Conservation (phyloP, 2,329 filamentous ascomycete genomes). For the Thielaviopsis musarum region DNA sequence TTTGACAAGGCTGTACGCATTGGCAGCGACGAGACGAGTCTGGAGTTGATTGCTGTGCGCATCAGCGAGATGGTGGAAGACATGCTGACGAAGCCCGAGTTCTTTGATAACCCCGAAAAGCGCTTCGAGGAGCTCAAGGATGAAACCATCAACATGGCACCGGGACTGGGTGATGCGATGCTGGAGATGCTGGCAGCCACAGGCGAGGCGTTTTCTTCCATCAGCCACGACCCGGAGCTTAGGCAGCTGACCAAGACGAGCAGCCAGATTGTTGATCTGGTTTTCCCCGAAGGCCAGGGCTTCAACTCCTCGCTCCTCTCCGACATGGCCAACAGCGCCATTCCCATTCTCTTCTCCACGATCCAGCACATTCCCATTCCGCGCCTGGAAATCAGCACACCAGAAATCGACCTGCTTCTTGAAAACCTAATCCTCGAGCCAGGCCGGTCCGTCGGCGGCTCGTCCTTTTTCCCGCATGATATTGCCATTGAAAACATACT, state of each 20-base stretch:
- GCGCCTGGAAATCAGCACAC: conserved; percentile 70
- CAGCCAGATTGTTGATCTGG: conserved; percentile 47
- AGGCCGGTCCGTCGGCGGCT: conserved; percentile 64
- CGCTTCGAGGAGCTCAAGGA: conserved; percentile 33
- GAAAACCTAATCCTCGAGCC: conserved; percentile 88
- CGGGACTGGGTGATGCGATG: conserved; percentile 5
- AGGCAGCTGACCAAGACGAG: conserved; percentile 50
- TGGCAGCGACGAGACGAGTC: conserved; percentile 60
- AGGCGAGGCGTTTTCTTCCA: conserved; percentile 38
- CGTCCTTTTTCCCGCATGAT: conserved; percentile 77
- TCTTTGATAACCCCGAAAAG: conserved; percentile 57
- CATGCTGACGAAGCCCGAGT: conserved; percentile 70
- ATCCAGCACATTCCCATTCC: conserved; percentile 84
- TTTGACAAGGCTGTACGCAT: conserved; percentile 59
- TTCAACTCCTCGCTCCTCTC: conserved; percentile 55
- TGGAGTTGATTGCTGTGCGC: conserved; percentile 60
- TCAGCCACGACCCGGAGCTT: conserved; percentile 56
- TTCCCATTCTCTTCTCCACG: conserved; percentile 58
- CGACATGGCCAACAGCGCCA: conserved; percentile 64
- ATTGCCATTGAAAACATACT: conserved; percentile 69
- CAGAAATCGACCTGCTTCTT: conserved; percentile 67
- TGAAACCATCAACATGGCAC: conserved; percentile 45
- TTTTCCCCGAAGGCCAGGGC: conserved; percentile 46
- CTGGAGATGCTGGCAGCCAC: conserved; percentile 10
- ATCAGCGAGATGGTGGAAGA: conserved; percentile 60